Evolutionary conservation across 768 basidiomycete species (phyloP), one percentile per base, ranked within the genome.

Genomic region (Pleurotus salmoneostramineus): DNA sequence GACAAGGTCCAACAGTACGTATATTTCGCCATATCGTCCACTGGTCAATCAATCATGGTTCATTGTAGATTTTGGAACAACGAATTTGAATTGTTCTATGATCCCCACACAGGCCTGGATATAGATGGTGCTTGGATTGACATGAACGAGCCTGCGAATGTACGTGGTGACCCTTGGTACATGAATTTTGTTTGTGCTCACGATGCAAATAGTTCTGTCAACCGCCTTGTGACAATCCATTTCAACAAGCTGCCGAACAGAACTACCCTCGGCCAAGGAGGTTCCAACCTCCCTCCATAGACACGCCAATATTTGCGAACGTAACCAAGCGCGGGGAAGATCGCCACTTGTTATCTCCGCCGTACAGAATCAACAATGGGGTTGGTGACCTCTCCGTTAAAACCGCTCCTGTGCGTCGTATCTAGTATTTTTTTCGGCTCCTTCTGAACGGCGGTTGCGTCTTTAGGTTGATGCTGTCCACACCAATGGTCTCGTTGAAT

Each of bases 121-220:
- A 87, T 88, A 31, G 85, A 88, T 60, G 87, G 87, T 6, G 79
- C 79, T 11, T 89, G 88, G 89, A 87, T 88, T 21, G 85, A 87
- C 61, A 87, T 87, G 87, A 88, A 89, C 65, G 87, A 89, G 59
- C 87, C 88, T 6, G 69, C 85, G 2, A 88, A 78, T 58, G 87
- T 88, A 61, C 17, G 80, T 17, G 35, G 52, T 45, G 10, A 11
- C 8, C 6, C 14, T n/a, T n/a, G 6, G 1, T 11, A 45, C 44
- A 45, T 4, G 44, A n/a, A 42, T 42, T 42, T 3, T 42, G 40
- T n/a, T 2, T 42, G 1, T 10, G 10, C 40, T 15, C 10, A 45
- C 15, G 6, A 45, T 42, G 44, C 37, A 40, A n/a, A 8, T 58
- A 86, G 83, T 87, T 88, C 72, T 89, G 86, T 70, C 70, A 74